These are phyloP conservation scores for Lecanoromycetidae sp. DNA, from an alignment of 2,329 filamentous ascomycete genomes.

Conservation along the genomic window DNA sequence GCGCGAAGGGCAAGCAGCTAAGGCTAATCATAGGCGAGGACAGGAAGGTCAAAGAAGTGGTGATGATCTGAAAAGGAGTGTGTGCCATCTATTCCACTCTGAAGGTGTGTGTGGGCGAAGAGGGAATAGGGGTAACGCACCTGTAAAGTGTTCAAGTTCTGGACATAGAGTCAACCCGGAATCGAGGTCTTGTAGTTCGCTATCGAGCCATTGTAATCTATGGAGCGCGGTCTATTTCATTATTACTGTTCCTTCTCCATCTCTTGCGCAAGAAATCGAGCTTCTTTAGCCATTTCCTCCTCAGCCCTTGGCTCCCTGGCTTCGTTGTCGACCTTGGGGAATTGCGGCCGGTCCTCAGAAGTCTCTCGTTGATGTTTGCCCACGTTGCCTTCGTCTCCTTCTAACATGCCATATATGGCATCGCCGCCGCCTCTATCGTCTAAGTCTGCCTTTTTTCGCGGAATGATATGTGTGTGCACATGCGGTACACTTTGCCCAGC, in stretches of 20 bases:
- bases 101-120: too few relatives aligned
- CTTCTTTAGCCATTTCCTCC: slow-evolving; percentile 72
- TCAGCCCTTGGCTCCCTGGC: slow-evolving; percentile 53
- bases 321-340: slow-evolving; percentile 61
- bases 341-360: slow-evolving; percentile 34
- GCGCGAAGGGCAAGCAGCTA: slow-evolving; percentile 44
- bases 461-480: slow-evolving; percentile 86
- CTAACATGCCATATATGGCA: slow-evolving; percentile 70
- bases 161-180: too few relatives aligned
- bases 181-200: too few relatives aligned
- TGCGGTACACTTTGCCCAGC: slow-evolving; percentile 91
- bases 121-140: too few relatives aligned
- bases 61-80: slow-evolving; percentile 34
- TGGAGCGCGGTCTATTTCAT: neutral
- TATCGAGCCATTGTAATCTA: too few relatives aligned
- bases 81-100: neutral
- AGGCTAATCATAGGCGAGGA: slow-evolving; percentile 50
- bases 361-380: slow-evolving; percentile 55
- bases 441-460: slow-evolving; percentile 49
- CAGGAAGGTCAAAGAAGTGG: slow-evolving; percentile 46
- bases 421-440: slow-evolving; percentile 51
- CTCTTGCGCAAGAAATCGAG: slow-evolving; percentile 49
- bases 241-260: slow-evolving; percentile 34
- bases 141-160: too few relatives aligned
- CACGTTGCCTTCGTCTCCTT: slow-evolving; percentile 74